Evolutionary conservation across 768 basidiomycete species (phyloP).

Genomic region (Hericium alpestre): DNA sequence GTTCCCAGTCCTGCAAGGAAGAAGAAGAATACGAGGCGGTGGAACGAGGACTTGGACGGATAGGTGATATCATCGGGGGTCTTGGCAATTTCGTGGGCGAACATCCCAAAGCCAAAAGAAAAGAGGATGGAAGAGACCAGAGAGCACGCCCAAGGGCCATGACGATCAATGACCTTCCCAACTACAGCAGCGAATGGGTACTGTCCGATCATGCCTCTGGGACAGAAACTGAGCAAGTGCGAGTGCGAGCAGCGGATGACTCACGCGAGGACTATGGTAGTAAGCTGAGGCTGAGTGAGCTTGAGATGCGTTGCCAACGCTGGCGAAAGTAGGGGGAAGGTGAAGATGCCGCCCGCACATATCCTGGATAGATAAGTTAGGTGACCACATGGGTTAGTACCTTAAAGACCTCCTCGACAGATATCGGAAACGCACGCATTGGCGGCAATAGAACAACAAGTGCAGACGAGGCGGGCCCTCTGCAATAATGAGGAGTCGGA

Average conservation of each 20-base stretch:
- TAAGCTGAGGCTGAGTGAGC: conserved; percentile 67
- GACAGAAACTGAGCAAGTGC: neutral
- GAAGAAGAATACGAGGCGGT: conserved; percentile 45
- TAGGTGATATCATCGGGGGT: conserved; percentile 28
- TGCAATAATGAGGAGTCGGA: neutral
- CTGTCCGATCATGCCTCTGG: conserved; percentile 74
- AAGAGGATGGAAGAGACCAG: conserved; percentile 50
- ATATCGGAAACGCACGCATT: conserved; percentile 42
- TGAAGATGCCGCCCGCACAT: conserved; percentile 71
- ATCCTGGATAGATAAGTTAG: conserved; percentile 32
- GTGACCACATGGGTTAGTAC: neutral
- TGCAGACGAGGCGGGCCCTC: conserved; percentile 18
- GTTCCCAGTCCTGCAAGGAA: conserved; percentile 57
- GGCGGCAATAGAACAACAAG: conserved; percentile 45
- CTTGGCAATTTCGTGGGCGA: conserved; percentile 46
- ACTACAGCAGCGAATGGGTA: conserved; percentile 66
- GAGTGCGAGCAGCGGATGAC: conserved; percentile 14
- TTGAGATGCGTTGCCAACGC: conserved; percentile 46
- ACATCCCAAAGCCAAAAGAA: conserved; percentile 48
- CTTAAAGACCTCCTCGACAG: neutral
- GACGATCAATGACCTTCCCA: conserved; percentile 56
- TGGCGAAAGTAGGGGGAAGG: conserved; percentile 66
- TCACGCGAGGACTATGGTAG: conserved; percentile 69
- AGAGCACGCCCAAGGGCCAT: conserved; percentile 63
- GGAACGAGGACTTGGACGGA: conserved; percentile 36